Evolutionary conservation across 2,329 filamentous ascomycete species (phyloP).

Genomic region (Cyphellophora attinorum): DNA sequence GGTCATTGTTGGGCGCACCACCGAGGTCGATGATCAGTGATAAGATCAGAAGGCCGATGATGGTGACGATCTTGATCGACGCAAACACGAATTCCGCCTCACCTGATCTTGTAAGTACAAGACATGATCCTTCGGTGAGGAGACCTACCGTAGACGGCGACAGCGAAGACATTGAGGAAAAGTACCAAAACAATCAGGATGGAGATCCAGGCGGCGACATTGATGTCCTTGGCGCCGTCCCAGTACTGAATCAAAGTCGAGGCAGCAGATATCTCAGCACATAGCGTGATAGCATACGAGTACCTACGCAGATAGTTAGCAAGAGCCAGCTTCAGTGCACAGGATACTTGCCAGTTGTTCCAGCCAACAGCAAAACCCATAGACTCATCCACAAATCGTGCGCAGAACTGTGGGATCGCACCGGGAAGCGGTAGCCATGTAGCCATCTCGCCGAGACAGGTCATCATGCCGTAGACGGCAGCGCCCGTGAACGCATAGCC

Average conservation of each 20-base stretch:
- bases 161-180: slow-evolving; percentile 58
- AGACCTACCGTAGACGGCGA: slow-evolving; percentile 31
- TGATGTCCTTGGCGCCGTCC: slow-evolving; percentile 30
- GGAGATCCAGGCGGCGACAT: slow-evolving; percentile 20
- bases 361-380: slow-evolving; percentile 37
- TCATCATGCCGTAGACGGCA: slow-evolving; percentile 17
- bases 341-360: slow-evolving; percentile 39
- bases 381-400: slow-evolving; percentile 31
- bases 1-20: slow-evolving; percentile 31
- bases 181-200: slow-evolving; percentile 25
- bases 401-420: slow-evolving; percentile 30
- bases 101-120: too few relatives aligned
- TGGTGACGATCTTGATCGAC: slow-evolving; percentile 40
- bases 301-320: too few relatives aligned
- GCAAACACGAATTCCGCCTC: slow-evolving; percentile 41
- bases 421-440: slow-evolving; percentile 32
- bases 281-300: slow-evolving; percentile 30
- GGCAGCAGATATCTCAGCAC: slow-evolving; percentile 55
- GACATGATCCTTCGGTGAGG: too few relatives aligned
- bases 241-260: slow-evolving; percentile 56
- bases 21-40: slow-evolving; percentile 42
- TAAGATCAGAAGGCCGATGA: slow-evolving; percentile 41
- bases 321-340: too few relatives aligned
- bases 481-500: slow-evolving; percentile 25
- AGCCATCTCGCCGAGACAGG: slow-evolving; percentile 35